Evolutionary conservation across 2,329 filamentous ascomycete genomes (phyloP).

Genomic region (Arthrobotrys musiformis): DNA sequence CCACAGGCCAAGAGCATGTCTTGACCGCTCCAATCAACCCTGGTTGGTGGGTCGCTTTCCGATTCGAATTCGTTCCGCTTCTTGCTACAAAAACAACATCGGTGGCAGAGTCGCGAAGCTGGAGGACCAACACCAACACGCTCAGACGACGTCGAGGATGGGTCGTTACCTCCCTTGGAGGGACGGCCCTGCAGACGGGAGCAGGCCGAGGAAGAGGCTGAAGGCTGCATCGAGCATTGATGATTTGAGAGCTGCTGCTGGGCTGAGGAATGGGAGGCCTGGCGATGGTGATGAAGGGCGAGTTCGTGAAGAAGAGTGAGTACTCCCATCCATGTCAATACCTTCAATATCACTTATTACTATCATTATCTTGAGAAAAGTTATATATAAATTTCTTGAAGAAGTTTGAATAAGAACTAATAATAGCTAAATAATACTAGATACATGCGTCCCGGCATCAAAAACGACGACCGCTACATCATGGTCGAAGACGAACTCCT

Average conservation of each 20-base stretch:
- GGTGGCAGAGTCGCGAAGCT: constrained; percentile 17
- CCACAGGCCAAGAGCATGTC: constrained; percentile 8
- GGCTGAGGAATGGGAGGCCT: background rate
- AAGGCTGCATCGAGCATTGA: constrained; percentile 10
- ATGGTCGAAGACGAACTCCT: constrained; percentile 87
- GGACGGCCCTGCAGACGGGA: constrained; percentile 26
- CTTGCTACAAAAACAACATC: background rate
- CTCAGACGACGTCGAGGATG: constrained; percentile 15
- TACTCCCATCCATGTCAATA: background rate
- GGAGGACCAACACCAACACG: constrained; percentile 13
- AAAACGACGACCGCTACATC: constrained; percentile 74
- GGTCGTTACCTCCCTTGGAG: constrained; percentile 52
- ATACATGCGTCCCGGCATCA: constrained; percentile 49
- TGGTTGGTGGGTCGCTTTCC: constrained; percentile 27
- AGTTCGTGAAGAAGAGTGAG: constrained; percentile 42
- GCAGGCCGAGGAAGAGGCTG: constrained; percentile 29
- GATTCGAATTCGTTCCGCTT: no score
- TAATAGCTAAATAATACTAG: background rate
- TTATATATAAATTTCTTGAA: no score
- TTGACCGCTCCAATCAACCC: constrained; percentile 17
- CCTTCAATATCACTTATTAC: background rate
- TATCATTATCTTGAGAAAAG: no score
- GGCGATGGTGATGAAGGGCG: background rate
- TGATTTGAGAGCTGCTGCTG: background rate
- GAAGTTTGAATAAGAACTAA: no score